Percentiles rank a stretch among this genome's conserved stretches.
Evolutionary conservation across 2,329 filamentous ascomycete genomes (phyloP).

Genomic region (Claviceps capensis): DNA sequence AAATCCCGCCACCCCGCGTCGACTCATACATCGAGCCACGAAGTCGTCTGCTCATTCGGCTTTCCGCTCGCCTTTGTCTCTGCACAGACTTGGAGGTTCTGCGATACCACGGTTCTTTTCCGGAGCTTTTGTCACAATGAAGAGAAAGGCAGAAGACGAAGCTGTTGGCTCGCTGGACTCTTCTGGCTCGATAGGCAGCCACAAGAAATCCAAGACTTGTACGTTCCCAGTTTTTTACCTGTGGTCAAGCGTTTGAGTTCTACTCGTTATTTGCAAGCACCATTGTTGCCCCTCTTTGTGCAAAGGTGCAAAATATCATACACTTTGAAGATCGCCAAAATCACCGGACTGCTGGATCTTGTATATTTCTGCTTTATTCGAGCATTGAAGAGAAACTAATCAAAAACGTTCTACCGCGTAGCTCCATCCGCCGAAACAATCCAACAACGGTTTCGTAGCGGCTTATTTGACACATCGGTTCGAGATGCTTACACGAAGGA

Average conservation of each 20-base stretch:
- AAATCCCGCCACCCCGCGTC: not conserved
- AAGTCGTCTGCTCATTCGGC: not conserved
- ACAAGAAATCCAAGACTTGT: constrained; percentile 42
- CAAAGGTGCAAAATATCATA: no score
- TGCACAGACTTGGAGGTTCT: no score
- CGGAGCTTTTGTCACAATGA: constrained; percentile 26
- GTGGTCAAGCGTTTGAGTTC: not conserved
- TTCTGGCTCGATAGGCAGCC: constrained; percentile 19
- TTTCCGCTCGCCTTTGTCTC: no score
- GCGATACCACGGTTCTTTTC: no score
- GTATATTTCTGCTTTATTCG: no score
- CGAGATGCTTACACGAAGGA: constrained; percentile 44
- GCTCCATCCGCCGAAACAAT: constrained; percentile 36
- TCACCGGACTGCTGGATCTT: no score
- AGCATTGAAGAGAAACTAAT: no score
- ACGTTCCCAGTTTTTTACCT: constrained; percentile 10
- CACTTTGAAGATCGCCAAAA: no score
- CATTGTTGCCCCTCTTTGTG: no score
- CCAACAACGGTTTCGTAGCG: constrained; percentile 47
- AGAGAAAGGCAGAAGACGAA: constrained; percentile 43
- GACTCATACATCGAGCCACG: not conserved
- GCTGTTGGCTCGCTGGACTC: constrained; percentile 18
- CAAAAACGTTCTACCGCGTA: constrained; percentile 11
- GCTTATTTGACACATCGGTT: constrained; percentile 48
- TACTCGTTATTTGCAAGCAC: no score